phyloP scores from a whole-genome alignment of 108 stramenopile species.

The Fragilaria crotonensis region DNA sequence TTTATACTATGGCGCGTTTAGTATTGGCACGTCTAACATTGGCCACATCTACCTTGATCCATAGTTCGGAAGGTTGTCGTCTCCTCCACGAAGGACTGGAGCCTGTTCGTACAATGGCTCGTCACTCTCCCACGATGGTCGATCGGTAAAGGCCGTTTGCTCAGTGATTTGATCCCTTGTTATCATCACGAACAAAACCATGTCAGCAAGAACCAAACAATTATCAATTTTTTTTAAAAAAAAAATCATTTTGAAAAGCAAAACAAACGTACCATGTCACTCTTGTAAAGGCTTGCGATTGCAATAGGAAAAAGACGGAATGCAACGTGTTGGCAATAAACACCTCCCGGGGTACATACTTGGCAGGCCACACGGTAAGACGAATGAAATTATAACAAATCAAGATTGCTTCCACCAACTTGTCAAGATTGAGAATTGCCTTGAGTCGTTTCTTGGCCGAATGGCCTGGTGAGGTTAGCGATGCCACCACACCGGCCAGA shows the following conservation, averaged over 20 bases:
- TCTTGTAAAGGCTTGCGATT: slow-evolving; percentile 69
- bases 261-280: slow-evolving; percentile 51
- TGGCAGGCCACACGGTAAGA: slow-evolving; percentile 48
- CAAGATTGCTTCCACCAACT: slow-evolving; percentile 54
- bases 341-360: slow-evolving; percentile 58
- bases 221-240: too few relatives aligned
- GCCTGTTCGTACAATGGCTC: background rate
- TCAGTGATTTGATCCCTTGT: background rate
- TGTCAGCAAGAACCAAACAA: too few relatives aligned
- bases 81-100: too few relatives aligned
- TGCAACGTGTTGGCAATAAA: slow-evolving; percentile 68
- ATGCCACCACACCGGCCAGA: slow-evolving; percentile 61
- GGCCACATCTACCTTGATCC: too few relatives aligned
- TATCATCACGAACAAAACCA: background rate
- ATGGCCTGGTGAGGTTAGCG: slow-evolving; percentile 37
- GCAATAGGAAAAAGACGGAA: slow-evolving; percentile 72
- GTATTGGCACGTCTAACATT: too few relatives aligned
- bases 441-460: slow-evolving; percentile 67
- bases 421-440: slow-evolving; percentile 78
- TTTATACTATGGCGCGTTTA: too few relatives aligned
- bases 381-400: slow-evolving; percentile 62
- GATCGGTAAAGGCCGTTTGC: background rate
- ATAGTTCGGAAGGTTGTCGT: too few relatives aligned
- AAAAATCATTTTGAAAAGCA: too few relatives aligned
- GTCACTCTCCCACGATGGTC: background rate